phyloP scores from a whole-genome alignment of 371 early-diverging fungal genomes.

The Saksenaea oblongispora region DNA sequence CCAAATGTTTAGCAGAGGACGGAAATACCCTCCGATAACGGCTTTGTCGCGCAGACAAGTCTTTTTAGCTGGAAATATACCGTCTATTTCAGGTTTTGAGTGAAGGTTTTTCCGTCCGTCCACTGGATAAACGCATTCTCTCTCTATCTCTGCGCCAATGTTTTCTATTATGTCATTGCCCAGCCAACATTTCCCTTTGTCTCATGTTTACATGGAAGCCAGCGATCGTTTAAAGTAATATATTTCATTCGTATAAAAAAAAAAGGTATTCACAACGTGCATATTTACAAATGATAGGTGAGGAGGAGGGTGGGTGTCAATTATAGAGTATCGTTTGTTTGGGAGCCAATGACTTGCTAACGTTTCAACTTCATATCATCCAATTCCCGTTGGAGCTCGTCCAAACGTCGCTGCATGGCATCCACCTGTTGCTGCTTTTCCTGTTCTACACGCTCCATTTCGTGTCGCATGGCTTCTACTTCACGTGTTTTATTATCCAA shows the following conservation, averaged over 20 bases:
- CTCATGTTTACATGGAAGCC: too few relatives aligned
- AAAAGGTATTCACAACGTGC: background rate
- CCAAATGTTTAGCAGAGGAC: too few relatives aligned
- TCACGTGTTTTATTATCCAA: slow-evolving; percentile 30
- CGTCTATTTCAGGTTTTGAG: too few relatives aligned
- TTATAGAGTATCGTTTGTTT: background rate
- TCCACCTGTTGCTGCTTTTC: slow-evolving; percentile 28
- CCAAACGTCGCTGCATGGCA: slow-evolving; percentile 17
- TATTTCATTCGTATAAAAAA: background rate
- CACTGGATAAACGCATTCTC: too few relatives aligned
- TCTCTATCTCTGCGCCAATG: too few relatives aligned
- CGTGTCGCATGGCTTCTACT: slow-evolving; percentile 24
- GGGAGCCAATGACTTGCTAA: background rate
- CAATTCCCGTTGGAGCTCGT: slow-evolving; percentile 17
- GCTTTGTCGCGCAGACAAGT: too few relatives aligned
- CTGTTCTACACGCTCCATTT: slow-evolving; percentile 22
- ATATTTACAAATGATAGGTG: slow-evolving; percentile 1
- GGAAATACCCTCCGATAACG: too few relatives aligned
- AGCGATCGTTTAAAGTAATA: too few relatives aligned
- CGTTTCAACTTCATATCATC: slow-evolving; percentile 7
- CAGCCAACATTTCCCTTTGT: too few relatives aligned
- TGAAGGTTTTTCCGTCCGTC: too few relatives aligned
- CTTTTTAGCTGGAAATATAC: too few relatives aligned
- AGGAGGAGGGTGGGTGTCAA: background rate
- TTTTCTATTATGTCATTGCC: too few relatives aligned